A percentile compares a stretch with the other conserved stretches of the same genome.
Evolutionary conservation across 331 rosid species (phyloP).

Genomic region (Malus hybrid): DNA sequence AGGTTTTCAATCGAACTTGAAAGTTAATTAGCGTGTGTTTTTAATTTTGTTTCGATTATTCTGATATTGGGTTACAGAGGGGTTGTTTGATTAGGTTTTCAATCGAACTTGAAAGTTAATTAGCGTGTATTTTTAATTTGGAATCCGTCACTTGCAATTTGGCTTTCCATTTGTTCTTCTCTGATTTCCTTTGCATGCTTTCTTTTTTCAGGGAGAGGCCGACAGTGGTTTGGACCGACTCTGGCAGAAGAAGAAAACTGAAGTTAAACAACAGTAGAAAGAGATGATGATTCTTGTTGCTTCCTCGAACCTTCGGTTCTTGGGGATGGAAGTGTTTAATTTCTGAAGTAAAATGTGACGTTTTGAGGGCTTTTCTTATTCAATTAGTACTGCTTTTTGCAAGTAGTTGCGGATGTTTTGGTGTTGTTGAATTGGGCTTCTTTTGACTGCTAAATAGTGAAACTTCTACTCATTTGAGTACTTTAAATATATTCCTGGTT

Average conservation of each 20-base stretch:
- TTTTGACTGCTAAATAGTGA: background rate
- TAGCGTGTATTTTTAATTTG: background rate
- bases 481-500: background rate
- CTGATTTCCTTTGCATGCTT: background rate
- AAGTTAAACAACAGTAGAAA: conserved; percentile 36
- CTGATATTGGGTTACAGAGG: background rate
- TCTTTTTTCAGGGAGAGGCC: conserved; percentile 44
- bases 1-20: background rate
- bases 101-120: background rate
- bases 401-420: background rate
- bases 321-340: background rate
- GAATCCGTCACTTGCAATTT: background rate
- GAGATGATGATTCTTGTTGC: background rate
- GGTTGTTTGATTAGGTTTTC: background rate
- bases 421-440: background rate
- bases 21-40: background rate
- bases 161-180: background rate
- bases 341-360: background rate
- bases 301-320: background rate
- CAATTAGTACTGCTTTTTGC: background rate
- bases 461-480: background rate
- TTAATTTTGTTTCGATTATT: background rate
- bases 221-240: conserved; percentile 57
- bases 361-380: background rate
- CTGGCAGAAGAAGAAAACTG: conserved; percentile 54